Percentiles rank a stretch among this genome's conserved stretches.
Evolutionary conservation across 495 filamentous ascomycete species (phyloP).

Genomic region (Aspergillus indologenus): DNA sequence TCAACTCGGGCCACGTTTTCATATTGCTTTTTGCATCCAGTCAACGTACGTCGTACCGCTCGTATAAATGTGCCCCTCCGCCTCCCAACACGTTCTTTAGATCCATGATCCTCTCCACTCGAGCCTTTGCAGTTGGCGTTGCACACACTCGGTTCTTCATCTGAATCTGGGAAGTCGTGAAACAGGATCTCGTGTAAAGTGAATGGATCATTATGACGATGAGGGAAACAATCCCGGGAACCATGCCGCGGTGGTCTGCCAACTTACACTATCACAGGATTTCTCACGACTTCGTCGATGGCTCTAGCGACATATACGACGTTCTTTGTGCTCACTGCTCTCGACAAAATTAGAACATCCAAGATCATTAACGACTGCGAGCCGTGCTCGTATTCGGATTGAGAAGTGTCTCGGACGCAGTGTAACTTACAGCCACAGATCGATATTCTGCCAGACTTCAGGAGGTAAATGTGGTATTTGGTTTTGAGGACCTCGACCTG

Average conservation of each 20-base stretch:
- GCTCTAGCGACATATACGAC: slow-evolving; percentile 48
- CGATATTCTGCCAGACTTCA: slow-evolving; percentile 45
- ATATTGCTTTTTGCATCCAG: not conserved
- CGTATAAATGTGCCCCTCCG: not conserved
- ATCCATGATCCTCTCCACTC: not conserved
- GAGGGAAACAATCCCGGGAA: no score
- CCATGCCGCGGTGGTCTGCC: not conserved
- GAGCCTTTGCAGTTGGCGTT: not conserved
- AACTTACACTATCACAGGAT: not conserved
- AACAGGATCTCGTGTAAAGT: not conserved
- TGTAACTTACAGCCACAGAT: slow-evolving; percentile 44
- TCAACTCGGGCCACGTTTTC: not conserved
- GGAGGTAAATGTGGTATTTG: slow-evolving; percentile 48
- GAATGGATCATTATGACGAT: no score
- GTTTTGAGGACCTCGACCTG: slow-evolving; percentile 46
- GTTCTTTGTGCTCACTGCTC: slow-evolving; percentile 53
- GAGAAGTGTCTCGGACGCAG: not conserved
- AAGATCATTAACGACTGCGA: no score
- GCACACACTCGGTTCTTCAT: not conserved
- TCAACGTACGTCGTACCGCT: not conserved
- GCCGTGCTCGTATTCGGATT: no score
- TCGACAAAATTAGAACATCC: slow-evolving; percentile 8
- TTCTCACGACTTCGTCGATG: slow-evolving; percentile 40
- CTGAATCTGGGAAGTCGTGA: not conserved
- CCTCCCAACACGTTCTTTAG: not conserved